These are phyloP conservation scores for Shiraia sp. DNA, from an alignment of 2,329 filamentous ascomycete species.

Conservation along the genomic window DNA sequence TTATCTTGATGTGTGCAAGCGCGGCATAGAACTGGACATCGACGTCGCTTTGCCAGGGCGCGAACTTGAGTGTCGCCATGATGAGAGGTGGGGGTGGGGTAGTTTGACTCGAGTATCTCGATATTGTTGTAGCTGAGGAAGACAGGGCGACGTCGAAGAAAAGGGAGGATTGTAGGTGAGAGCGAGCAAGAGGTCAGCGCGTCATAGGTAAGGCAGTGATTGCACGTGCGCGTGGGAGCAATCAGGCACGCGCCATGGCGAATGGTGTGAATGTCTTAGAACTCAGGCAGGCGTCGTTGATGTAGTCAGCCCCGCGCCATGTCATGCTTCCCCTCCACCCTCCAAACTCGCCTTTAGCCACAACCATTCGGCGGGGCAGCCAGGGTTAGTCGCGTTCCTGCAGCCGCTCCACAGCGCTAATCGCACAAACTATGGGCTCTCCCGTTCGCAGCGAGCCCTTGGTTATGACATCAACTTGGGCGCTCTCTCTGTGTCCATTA, in stretches of 20 bases:
- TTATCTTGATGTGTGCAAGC: slow-evolving; percentile 90
- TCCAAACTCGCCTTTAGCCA: too few relatives aligned
- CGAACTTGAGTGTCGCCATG: slow-evolving; percentile 67
- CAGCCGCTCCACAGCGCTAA: slow-evolving; percentile 15
- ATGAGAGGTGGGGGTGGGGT: slow-evolving; percentile 6
- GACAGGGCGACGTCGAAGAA: neutral
- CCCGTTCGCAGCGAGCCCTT: slow-evolving; percentile 1
- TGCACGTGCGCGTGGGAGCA: slow-evolving; percentile 21
- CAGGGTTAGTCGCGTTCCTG: slow-evolving; percentile 27
- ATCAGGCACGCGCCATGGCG: slow-evolving; percentile 28
- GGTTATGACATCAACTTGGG: neutral
- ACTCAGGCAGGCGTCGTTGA: slow-evolving; percentile 1
- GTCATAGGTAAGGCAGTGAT: neutral
- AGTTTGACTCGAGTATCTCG: slow-evolving; percentile 3
- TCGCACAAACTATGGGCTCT: slow-evolving; percentile 1
- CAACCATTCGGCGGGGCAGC: slow-evolving; percentile 13
- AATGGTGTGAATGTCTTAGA: slow-evolving; percentile 19
- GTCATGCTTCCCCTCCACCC: too few relatives aligned
- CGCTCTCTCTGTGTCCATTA: neutral
- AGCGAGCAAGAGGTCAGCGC: slow-evolving; percentile 2
- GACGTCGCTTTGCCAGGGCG: slow-evolving; percentile 90
- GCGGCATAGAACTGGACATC: slow-evolving; percentile 94
- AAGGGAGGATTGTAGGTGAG: neutral
- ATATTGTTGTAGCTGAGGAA: slow-evolving; percentile 1
- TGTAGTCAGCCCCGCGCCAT: slow-evolving; percentile 10